phyloP scores from a whole-genome alignment of 768 basidiomycete species.

The Arthromyces matolae region DNA sequence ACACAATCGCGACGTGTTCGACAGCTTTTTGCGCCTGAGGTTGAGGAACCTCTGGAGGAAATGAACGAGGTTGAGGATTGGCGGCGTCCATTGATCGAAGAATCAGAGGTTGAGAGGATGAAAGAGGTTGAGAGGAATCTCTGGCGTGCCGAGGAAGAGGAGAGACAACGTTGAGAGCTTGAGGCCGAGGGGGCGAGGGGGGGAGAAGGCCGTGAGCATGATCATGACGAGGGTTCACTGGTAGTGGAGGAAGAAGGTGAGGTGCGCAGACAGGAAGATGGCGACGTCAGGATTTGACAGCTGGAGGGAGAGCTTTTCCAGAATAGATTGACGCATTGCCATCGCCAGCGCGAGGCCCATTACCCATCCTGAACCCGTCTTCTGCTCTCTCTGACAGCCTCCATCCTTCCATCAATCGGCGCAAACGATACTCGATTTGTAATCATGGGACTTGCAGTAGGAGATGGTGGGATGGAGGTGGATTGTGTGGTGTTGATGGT shows the following conservation, averaged over 20 bases:
- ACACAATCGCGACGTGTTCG: constrained; percentile 1
- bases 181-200: constrained; percentile 11
- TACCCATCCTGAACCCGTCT: too few species aligned
- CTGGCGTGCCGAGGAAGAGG: constrained; percentile 6
- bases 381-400: too few species aligned
- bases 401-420: too few species aligned
- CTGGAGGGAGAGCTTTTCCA: neutral
- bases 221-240: neutral
- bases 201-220: too few species aligned
- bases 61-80: constrained; percentile 20
- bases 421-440: too few species aligned
- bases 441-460: too few species aligned
- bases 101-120: constrained; percentile 17
- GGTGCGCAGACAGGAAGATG: neutral
- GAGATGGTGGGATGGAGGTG: too few species aligned
- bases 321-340: too few species aligned
- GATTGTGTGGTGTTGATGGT: too few species aligned
- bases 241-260: neutral
- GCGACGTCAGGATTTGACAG: constrained; percentile 6
- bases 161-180: constrained; percentile 1
- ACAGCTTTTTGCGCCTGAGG: constrained; percentile 7
- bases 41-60: neutral
- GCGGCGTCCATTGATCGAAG: too few species aligned
- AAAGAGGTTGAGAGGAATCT: constrained; percentile 16
- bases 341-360: too few species aligned